Evolutionary conservation across 1,284 basidiomycete genomes (phyloP), one percentile per base, ranked within the genome.

Genomic region (Fomes fomentarius): DNA sequence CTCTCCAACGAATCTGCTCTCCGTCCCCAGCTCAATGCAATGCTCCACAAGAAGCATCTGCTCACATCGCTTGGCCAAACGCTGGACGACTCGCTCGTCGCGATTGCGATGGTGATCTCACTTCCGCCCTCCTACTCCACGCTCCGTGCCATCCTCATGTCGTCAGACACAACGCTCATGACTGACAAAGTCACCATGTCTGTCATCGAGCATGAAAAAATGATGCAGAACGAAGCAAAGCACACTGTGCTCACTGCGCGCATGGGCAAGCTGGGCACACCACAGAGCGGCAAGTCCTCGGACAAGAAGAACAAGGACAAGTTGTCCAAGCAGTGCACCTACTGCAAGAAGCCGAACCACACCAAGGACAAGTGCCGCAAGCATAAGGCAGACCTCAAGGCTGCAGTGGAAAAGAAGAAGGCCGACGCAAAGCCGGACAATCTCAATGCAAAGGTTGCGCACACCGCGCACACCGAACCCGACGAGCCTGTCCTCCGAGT

Each of bases 61-160:
- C 60, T 64, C 46, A 6, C 39, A 21, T 44, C 49, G 8, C 57
- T 63, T 17, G 46, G 54, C 11, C 40, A 54, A 22, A 11, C 45
- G 17, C 58, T 63, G 44, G 42, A 47, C 26, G 57, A 59, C 35
- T 44, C 49, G 21, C 48, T 60, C 33, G 34, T 60, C 17, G 55
- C 58, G 6, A 44, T 60, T 14, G 56, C 58, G 34, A 62, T 66
- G 50, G 48, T 60, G 15, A 56, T 59, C 30, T 60, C 62, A 4
- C 57, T 66, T 14, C 65, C 63, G 1, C 35, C 62, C 4, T 63
- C 57, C 26, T 62, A 63, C 45, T 48, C 40, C 7, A 61, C 52
- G 0, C 65, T 65, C 22, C 52, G 51, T n/a, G 61, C 57, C 10
- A 61, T 62, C 52, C 60, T 64, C 33, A 53, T 59, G 50, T 43